These are phyloP conservation scores for Pyrenopolyporus hunteri DNA, from an alignment of 495 filamentous ascomycete species.

Conservation along the genomic window DNA sequence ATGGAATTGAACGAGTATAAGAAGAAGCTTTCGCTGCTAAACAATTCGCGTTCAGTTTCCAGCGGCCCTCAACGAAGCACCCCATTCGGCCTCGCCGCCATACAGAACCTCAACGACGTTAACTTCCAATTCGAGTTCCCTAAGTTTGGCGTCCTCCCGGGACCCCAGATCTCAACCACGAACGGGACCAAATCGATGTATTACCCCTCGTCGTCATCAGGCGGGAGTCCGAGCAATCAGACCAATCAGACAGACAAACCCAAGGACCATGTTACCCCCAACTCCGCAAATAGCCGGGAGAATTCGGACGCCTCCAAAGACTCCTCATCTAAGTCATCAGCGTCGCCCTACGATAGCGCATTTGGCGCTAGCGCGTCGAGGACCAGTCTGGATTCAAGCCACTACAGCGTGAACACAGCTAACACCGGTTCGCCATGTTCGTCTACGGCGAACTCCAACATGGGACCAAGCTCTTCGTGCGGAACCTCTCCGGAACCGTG, in stretches of 20 bases:
- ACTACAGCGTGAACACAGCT: slow-evolving; percentile 48
- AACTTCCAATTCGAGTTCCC: slow-evolving; percentile 95
- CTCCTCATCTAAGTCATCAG: slow-evolving; percentile 45
- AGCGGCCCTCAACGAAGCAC: slow-evolving; percentile 24
- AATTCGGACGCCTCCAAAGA: slow-evolving; percentile 43
- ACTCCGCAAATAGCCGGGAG: slow-evolving; percentile 37
- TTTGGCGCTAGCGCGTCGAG: slow-evolving; percentile 54
- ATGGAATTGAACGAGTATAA: slow-evolving; percentile 88
- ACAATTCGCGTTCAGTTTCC: slow-evolving; percentile 27
- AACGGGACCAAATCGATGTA: slow-evolving; percentile 48
- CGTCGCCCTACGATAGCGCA: slow-evolving; percentile 44
- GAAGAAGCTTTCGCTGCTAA: slow-evolving; percentile 73
- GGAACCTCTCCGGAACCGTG: slow-evolving; percentile 66
- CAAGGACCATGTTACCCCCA: slow-evolving; percentile 40
- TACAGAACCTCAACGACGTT: slow-evolving; percentile 72
- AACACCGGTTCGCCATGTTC: slow-evolving; percentile 66
- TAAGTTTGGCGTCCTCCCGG: slow-evolving; percentile 79
- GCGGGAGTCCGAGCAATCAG: slow-evolving; percentile 37
- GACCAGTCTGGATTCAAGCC: slow-evolving; percentile 65
- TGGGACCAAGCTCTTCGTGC: slow-evolving; percentile 74
- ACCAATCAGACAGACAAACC: slow-evolving; percentile 42
- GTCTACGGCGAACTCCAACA: slow-evolving; percentile 61
- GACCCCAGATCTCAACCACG: slow-evolving; percentile 60
- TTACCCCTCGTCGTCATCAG: slow-evolving; percentile 33
- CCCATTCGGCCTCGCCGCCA: slow-evolving; percentile 51